Conservation (phyloP, 306 rosid species). For the Gleditsia sinensis region DNA sequence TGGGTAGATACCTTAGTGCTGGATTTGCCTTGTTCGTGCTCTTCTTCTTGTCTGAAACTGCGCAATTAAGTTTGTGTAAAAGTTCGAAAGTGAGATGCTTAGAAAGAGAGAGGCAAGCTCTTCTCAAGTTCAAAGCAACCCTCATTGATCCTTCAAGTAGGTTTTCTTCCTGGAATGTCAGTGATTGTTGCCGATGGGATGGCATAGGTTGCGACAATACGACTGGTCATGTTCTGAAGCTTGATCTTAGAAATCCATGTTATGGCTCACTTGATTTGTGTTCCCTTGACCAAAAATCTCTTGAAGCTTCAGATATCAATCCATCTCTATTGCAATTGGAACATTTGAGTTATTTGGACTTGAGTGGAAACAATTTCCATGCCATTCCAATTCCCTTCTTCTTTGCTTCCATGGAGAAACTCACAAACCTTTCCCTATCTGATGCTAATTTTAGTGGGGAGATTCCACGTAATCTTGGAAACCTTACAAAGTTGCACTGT, state of each 20-base stretch:
- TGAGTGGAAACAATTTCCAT: too few species aligned
- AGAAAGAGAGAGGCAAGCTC: conserved; percentile 1
- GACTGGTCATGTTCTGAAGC: not conserved
- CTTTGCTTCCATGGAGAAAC: not conserved
- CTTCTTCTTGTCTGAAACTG: not conserved
- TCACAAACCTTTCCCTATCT: not conserved
- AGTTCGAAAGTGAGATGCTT: not conserved
- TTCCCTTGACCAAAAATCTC: too few species aligned
- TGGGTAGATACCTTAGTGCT: not conserved
- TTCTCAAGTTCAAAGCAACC: not conserved
- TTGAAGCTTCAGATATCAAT: too few species aligned
- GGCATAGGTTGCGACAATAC: not conserved
- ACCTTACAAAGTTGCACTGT: not conserved
- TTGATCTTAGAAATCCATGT: not conserved
- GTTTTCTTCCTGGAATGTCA: not conserved
- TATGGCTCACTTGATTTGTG: too few species aligned
- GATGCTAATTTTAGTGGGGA: not conserved
- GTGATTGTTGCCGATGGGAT: not conserved
- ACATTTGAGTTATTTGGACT: too few species aligned
- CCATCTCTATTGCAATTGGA: too few species aligned
- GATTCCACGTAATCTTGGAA: not conserved
- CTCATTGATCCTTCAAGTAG: not conserved
- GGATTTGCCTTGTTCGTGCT: not conserved
- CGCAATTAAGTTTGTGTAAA: not conserved
- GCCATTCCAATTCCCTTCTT: not conserved